These are phyloP conservation scores for Trypanosoma melophagium DNA, from an alignment of 208 protist genomes.

Conservation along the genomic window DNA sequence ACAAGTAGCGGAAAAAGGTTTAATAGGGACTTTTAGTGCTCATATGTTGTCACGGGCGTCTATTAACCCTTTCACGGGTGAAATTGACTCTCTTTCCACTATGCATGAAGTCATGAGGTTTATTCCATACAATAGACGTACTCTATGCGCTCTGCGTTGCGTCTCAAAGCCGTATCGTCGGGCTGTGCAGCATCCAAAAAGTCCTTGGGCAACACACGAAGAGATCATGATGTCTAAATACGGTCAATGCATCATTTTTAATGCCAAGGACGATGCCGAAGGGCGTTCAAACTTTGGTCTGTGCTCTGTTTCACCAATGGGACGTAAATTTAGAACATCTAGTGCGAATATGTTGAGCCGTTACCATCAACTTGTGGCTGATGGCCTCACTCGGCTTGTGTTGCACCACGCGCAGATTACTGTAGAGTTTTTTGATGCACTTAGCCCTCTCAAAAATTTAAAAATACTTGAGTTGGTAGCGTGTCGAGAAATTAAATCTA, in stretches of 20 bases:
- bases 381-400: constrained; percentile 64
- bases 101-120: constrained; percentile 77
- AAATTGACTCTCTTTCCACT: constrained; percentile 50
- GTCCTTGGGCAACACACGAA: constrained; percentile 64
- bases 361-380: constrained; percentile 64
- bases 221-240: constrained; percentile 82
- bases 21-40: too few relatives aligned
- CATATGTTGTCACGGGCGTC: constrained; percentile 55
- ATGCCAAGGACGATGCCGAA: constrained; percentile 65
- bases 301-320: constrained; percentile 71
- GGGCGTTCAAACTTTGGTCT: constrained; percentile 64
- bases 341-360: constrained; percentile 67
- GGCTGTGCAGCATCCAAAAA: constrained; percentile 62
- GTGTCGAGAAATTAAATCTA: constrained; percentile 65
- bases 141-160: constrained; percentile 74
- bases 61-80: constrained; percentile 48
- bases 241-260: constrained; percentile 80
- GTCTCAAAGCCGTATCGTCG: constrained; percentile 76
- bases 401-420: constrained; percentile 74
- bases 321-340: constrained; percentile 70
- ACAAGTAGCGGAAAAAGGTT: too few relatives aligned
- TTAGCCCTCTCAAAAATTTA: constrained; percentile 54
- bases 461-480: constrained; percentile 69
- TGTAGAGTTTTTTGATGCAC: constrained; percentile 62
- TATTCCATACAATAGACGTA: constrained; percentile 86